Evolutionary conservation across 1,284 basidiomycete species (phyloP), one percentile per base, ranked within the genome.

Genomic region (Cryptococcus amylolentus): DNA sequence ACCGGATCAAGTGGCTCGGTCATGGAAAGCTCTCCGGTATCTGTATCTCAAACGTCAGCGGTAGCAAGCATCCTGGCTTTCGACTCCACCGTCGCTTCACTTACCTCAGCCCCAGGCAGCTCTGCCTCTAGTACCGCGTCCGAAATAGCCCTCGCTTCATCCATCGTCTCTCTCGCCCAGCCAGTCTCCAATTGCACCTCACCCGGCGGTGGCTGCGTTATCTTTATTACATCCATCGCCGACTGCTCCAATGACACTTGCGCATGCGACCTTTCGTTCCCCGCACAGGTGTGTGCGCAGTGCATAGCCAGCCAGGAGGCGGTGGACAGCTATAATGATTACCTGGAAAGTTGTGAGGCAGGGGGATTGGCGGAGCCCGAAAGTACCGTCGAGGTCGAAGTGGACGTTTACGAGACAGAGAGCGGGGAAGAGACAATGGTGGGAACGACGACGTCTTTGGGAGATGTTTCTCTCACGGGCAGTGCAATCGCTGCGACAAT

Each of bases 281-380:
- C 54, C 14, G 61, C 57, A 9, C 61, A 62, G 41, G 43, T 59
- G 0, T 62, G 61, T 38, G 57, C 61, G 3, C 52, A 62, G 28
- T 62, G 61, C 31, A 14, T 59, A 40, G 45, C 47, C 16, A 47
- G 35, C n/a, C 20, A 56, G 28, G 51, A 51, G 12, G 50, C 50
- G 12, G 52, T 62, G 3, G 13, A 54, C 4, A 20, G 18, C 13
- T 62, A 57, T 23, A 57, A 62, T 40, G 18, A 39, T 8, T 59
- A 47, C 38, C 44, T 62, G 27, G 20, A 54, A 14, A 54, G 52
- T 12, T 62, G 61, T 46, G 23, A 31, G 13, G 49, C n/a, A 12
- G 23, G 18, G 5, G 55, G 57, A 1, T 52, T 48, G 8, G 51
- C 51, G 9, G 31, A 46, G 20, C 56, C 59, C 20, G 49, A 38